Base-by-base conservation (phyloP, 495 filamentous ascomycete genomes). In the Penicillium arizonense region DNA sequence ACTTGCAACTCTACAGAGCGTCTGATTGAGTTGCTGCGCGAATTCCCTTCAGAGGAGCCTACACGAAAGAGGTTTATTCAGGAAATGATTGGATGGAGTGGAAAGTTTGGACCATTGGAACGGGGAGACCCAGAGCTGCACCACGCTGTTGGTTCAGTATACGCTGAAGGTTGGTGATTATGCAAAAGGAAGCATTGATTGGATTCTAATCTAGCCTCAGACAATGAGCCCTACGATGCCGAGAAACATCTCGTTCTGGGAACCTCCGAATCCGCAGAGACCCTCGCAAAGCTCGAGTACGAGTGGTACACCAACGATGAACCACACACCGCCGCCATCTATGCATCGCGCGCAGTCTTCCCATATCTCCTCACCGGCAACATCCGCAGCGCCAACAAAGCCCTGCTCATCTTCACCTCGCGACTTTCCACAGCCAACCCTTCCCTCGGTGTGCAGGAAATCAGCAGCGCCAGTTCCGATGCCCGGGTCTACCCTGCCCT, bases 101-200 rank as follows among this genome's bases (percentile, higher is more conserved):
- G 82, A 23, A 88, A 86, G 59, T 85, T 81, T 62, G 91, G 92
- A 53, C 88, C 93, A 36, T 87, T 90, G 63, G 94, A 95, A 39
- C 86, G 90, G 55, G 94, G 94, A 40, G 94, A 99, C 60, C 90
- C 95, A 5, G 95, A 97, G 53, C 76, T 99, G 51, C 94, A 99
- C 66, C 92, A 97, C 73, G 91, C 95, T 44, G 87, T 87, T 18
- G 94, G 94, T 37, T 86, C 84, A 8, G 76, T 97, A 24, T 96
- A 88, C 65, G 91, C 91, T 10, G 89, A 95, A 70, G 83, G 85
- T 86, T 62, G 13, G 68, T 54, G 30, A 6, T 9, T 3, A 23
- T 23, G 16, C 12, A 5, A 12, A 37, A 50, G 47, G 16, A 24
- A 41, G 11, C 14, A 28, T 41, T 40, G 7, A 12, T n/a, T 33